These are phyloP conservation scores for Globisporangium megalacanthum DNA, from an alignment of 352 stramenopile genomes.

Conservation along the genomic window DNA sequence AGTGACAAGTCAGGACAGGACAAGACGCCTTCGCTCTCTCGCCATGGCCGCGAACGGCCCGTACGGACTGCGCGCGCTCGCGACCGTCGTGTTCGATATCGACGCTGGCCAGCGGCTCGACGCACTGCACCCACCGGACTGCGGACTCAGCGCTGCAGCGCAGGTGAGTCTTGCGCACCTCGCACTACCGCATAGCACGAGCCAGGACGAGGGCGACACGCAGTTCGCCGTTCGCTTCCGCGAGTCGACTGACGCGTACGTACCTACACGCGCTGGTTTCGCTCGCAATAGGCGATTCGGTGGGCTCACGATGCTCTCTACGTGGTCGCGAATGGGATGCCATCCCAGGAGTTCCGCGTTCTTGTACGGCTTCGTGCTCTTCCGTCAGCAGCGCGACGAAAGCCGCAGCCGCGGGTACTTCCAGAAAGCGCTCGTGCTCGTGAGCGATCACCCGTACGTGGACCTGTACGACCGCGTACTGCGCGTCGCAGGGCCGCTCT, in stretches of 20 bases:
- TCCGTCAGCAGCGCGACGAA: constrained; percentile 74
- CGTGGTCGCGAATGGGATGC: not conserved
- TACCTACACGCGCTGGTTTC: not conserved
- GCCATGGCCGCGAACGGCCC: not conserved
- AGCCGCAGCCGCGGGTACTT: constrained; percentile 70
- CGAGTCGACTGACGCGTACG: constrained; percentile 27
- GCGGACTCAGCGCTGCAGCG: constrained; percentile 39
- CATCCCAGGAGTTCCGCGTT: constrained; percentile 25
- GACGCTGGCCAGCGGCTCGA: constrained; percentile 72
- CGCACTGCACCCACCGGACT: constrained; percentile 41
- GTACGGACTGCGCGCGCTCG: constrained; percentile 57
- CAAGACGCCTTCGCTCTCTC: not conserved
- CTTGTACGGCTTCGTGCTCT: constrained; percentile 82
- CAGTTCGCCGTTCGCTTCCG: constrained; percentile 79
- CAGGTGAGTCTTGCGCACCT: constrained; percentile 70
- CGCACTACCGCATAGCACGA: constrained; percentile 83
- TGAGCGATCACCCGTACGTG: constrained; percentile 63
- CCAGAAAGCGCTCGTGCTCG: constrained; percentile 79
- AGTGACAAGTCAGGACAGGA: not conserved
- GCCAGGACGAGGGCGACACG: constrained; percentile 81
- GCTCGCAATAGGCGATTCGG: not conserved
- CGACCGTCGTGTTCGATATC: constrained; percentile 80
- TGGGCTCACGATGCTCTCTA: not conserved
- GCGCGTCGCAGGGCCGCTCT: constrained; percentile 64
- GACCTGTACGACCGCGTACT: constrained; percentile 77